Percentiles rank a stretch among this genome's conserved stretches.
Evolutionary conservation across 1,284 basidiomycete genomes (phyloP).

Genomic region (Moesziomyces sp.): DNA sequence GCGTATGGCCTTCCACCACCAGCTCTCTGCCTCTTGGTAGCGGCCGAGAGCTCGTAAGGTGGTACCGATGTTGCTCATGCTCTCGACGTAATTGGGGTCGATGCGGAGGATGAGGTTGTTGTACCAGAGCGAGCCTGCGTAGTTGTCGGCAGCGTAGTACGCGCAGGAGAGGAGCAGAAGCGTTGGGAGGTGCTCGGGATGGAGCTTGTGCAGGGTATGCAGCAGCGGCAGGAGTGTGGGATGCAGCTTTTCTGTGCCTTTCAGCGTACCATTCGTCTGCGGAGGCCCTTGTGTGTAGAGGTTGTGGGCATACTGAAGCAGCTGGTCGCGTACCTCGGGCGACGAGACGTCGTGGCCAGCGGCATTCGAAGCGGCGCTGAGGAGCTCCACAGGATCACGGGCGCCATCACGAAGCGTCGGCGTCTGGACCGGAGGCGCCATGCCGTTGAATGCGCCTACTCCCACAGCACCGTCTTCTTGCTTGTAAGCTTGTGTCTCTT

Average conservation of each 20-base stretch:
- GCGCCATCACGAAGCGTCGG: conserved; percentile 28
- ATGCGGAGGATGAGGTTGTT: conserved; percentile 65
- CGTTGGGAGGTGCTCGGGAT: conserved; percentile 59
- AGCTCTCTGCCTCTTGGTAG: conserved; percentile 69
- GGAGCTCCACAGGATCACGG: conserved; percentile 59
- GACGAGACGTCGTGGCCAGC: conserved; percentile 50
- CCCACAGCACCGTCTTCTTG: neutral
- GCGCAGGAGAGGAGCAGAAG: conserved; percentile 63
- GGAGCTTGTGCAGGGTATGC: conserved; percentile 60
- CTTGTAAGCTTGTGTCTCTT: neutral
- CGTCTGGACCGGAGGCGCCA: conserved; percentile 37
- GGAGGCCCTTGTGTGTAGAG: conserved; percentile 55
- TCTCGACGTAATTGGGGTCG: conserved; percentile 69
- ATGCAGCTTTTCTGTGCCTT: conserved; percentile 50
- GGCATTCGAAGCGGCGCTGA: conserved; percentile 51
- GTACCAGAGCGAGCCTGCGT: conserved; percentile 66
- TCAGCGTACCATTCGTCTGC: conserved; percentile 11
- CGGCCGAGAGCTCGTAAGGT: conserved; percentile 70
- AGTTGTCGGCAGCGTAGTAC: conserved; percentile 60
- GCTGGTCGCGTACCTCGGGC: conserved; percentile 58
- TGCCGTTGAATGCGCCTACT: conserved; percentile 7
- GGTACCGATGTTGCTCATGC: conserved; percentile 71
- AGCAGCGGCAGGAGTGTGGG: conserved; percentile 61
- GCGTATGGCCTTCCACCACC: conserved; percentile 71
- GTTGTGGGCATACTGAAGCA: conserved; percentile 63